phyloP scores from a whole-genome alignment of 1,284 basidiomycete genomes.

The Heliocybe sulcata region DNA sequence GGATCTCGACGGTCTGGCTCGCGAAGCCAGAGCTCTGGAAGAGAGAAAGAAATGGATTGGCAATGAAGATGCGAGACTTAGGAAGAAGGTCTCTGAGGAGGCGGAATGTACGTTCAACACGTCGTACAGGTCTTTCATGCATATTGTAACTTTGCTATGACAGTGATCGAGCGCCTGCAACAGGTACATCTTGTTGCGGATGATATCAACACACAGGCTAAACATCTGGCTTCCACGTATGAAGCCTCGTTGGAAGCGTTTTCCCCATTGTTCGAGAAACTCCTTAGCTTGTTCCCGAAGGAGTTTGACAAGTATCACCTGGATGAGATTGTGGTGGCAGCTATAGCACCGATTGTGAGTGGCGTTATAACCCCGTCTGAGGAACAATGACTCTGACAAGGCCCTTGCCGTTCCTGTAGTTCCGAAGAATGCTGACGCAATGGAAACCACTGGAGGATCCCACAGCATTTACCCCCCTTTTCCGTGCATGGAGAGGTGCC shows the following conservation, averaged over 20 bases:
- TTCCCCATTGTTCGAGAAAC: constrained; percentile 60
- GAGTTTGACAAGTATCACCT: constrained; percentile 80
- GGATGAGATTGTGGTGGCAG: constrained; percentile 90
- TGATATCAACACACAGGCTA: constrained; percentile 59
- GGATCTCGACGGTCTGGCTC: constrained; percentile 82
- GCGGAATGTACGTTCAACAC: constrained; percentile 51
- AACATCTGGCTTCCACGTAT: constrained; percentile 52
- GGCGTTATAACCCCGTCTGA: background rate
- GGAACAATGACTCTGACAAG: constrained; percentile 3
- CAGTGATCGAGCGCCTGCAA: constrained; percentile 74
- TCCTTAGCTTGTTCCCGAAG: constrained; percentile 62
- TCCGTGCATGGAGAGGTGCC: constrained; percentile 64
- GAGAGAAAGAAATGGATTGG: constrained; percentile 72
- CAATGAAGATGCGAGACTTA: constrained; percentile 64
- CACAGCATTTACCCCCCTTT: constrained; percentile 48
- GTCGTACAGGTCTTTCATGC: constrained; percentile 1
- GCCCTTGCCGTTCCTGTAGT: constrained; percentile 19
- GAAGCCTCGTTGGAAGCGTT: constrained; percentile 69
- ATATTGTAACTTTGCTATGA: constrained; percentile 4
- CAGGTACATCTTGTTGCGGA: constrained; percentile 68
- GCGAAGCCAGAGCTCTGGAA: constrained; percentile 80
- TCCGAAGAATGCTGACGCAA: constrained; percentile 55
- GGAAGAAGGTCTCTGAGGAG: constrained; percentile 64
- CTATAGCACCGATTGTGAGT: constrained; percentile 73
- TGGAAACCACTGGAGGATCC: constrained; percentile 77